Percentiles rank a stretch among this genome's conserved stretches.
Evolutionary conservation across 495 filamentous ascomycete species (phyloP).

Genomic region (Aspergillus funiculosus): DNA sequence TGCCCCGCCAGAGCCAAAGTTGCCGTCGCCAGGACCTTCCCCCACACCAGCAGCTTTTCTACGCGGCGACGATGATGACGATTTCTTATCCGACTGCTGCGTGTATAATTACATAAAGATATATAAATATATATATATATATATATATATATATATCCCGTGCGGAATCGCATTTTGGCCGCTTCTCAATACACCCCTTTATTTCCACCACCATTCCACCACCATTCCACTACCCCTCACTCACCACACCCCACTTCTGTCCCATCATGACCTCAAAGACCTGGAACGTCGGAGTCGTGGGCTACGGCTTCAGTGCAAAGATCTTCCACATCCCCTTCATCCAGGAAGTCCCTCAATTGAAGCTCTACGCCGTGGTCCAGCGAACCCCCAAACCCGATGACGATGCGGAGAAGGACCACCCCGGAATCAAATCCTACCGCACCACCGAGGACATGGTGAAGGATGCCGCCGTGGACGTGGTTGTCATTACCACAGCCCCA

Average conservation of each 20-base stretch:
- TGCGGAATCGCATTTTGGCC: slow-evolving; percentile 1
- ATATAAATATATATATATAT: not conserved
- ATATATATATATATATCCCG: slow-evolving; percentile 13
- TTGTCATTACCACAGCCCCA: slow-evolving; percentile 71
- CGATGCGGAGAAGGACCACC: slow-evolving; percentile 62
- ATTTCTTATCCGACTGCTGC: not conserved
- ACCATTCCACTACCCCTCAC: slow-evolving; percentile 8
- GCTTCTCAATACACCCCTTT: not conserved
- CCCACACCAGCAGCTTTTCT: slow-evolving; percentile 23
- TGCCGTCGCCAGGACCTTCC: slow-evolving; percentile 43
- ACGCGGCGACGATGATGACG: slow-evolving; percentile 2
- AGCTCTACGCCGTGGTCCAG: slow-evolving; percentile 74
- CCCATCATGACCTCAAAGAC: slow-evolving; percentile 42
- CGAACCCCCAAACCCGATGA: slow-evolving; percentile 60
- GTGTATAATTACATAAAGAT: no score
- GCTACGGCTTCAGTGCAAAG: slow-evolving; percentile 78
- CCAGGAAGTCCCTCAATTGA: slow-evolving; percentile 54
- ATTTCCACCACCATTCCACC: not conserved
- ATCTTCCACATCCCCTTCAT: slow-evolving; percentile 90
- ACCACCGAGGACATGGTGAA: slow-evolving; percentile 56
- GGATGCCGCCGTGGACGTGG: slow-evolving; percentile 61
- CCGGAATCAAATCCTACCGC: slow-evolving; percentile 58
- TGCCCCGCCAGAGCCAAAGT: slow-evolving; percentile 24
- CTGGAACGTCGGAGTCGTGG: slow-evolving; percentile 56
- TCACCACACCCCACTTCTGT: not conserved